Evolutionary conservation across 306 rosid species (phyloP), one percentile per base, ranked within the genome.

Genomic region (Medicago lupulina): DNA sequence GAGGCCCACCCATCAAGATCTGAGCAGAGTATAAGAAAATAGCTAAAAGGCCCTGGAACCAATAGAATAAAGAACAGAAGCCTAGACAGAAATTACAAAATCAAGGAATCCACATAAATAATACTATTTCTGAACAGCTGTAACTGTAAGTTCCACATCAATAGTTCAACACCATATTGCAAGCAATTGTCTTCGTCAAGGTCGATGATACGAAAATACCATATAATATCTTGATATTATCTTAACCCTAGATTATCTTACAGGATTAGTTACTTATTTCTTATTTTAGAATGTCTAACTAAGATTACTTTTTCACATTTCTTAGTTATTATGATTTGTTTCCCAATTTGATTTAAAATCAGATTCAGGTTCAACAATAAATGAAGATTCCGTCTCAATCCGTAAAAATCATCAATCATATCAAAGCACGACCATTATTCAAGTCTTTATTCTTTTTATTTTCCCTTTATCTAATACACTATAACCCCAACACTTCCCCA

Each of bases 71-170:
- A 69, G 28, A 43, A 21, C 21, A 40, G 67, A 54, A 46, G 16
- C 58, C 83, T 15, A 72, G 31, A 72, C 23, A 63, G 17, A 63
- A 64, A 51, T 53, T 12, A 54, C 23, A 63, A 72, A 40, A 16
- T 13, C 21, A 21, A 38, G 58, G 44, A 78, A 64, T 64, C 77
- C 50, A n/a, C 34, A 6, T 7, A 51, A 16, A 34, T 34, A 50
- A 46, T 9, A 40, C 57, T 54, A 63, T 66, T 66, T 38, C 50
- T 19, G 57, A 19, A 66, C 19, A 67, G 34, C 5, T 15, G 38
- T 31, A 50, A 43, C 8, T 18, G 46, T 14, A 50, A 43, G 40
- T 38, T 69, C 64, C 63, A 70, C 82, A 38, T 59, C 58, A 25
- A 19, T 15, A 36, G 40, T 43, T 58, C 47, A 19, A 61, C 59